A percentile compares a stretch with the other conserved stretches of the same genome.
phyloP scores from a whole-genome alignment of 2,329 filamentous ascomycete species.

The Xylariaceae sp. region DNA sequence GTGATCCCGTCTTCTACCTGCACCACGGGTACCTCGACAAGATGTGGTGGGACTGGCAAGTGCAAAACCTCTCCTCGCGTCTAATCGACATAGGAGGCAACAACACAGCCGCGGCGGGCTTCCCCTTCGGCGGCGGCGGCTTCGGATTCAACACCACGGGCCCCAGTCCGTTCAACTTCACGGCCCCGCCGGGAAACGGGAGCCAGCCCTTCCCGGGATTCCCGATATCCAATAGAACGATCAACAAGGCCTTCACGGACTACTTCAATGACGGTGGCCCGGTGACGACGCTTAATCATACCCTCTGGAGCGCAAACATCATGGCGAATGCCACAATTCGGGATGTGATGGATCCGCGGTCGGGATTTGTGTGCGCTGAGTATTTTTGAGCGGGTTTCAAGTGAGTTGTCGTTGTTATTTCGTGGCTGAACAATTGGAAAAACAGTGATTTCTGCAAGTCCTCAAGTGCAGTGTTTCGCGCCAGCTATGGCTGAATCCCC shows the following conservation, averaged over 20 bases:
- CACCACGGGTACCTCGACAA: slow-evolving; percentile 37
- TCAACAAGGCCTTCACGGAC: slow-evolving; percentile 28
- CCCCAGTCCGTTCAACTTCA: slow-evolving; percentile 16
- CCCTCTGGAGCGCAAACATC: slow-evolving; percentile 34
- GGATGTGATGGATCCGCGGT: slow-evolving; percentile 35
- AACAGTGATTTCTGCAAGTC: too few relatives aligned
- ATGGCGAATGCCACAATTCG: slow-evolving; percentile 37
- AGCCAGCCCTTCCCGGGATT: slow-evolving; percentile 18
- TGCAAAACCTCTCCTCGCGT: slow-evolving; percentile 26
- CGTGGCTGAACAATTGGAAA: too few relatives aligned
- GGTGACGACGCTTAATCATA: slow-evolving; percentile 37
- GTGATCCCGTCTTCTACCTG: slow-evolving; percentile 38
- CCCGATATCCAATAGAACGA: slow-evolving; percentile 5
- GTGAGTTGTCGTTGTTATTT: too few relatives aligned
- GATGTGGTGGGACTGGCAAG: slow-evolving; percentile 37
- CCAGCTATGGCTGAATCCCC: too few relatives aligned
- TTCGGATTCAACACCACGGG: too few relatives aligned
- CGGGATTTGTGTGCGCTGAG: slow-evolving; percentile 33
- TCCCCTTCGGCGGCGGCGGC: neutral
- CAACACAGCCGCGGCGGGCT: too few relatives aligned
- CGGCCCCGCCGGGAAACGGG: slow-evolving; percentile 6
- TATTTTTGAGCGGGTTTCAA: too few relatives aligned
- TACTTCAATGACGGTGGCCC: slow-evolving; percentile 38
- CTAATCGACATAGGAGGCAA: slow-evolving; percentile 33
- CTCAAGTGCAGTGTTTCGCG: too few relatives aligned